A percentile compares a stretch with the other conserved stretches of the same genome.
Conservation (phyloP, 176 grass and related monocot genomes). For the Musa troglodytarum region DNA sequence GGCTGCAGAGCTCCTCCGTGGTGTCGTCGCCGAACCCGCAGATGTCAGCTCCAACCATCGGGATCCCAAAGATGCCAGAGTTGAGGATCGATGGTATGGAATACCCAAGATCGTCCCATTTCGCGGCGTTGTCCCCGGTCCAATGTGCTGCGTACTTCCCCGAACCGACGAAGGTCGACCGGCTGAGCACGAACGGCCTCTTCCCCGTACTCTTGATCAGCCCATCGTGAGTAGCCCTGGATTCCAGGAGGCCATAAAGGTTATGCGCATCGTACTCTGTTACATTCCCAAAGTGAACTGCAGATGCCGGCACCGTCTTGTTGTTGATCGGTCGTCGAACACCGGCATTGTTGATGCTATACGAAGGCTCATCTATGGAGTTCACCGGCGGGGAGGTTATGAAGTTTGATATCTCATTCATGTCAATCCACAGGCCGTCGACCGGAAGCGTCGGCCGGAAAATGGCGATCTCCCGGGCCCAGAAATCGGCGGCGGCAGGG, state of each 20-base stretch:
- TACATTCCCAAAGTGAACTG: constrained; percentile 47
- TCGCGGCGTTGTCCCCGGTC: constrained; percentile 55
- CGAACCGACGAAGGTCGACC: constrained; percentile 73
- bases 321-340: constrained; percentile 37
- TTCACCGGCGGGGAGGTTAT: constrained; percentile 24
- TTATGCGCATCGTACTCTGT: constrained; percentile 74
- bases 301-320: constrained; percentile 50
- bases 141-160: constrained; percentile 66
- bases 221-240: constrained; percentile 44
- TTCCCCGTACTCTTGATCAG: constrained; percentile 44
- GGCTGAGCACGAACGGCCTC: constrained; percentile 58
- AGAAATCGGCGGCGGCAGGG: constrained; percentile 43
- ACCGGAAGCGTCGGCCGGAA: constrained; percentile 60
- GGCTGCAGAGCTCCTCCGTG: constrained; percentile 62
- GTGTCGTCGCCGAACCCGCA: constrained; percentile 60
- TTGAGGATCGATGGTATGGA: constrained; percentile 69
- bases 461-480: constrained; percentile 46
- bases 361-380: constrained; percentile 56
- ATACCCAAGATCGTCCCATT: constrained; percentile 50
- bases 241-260: constrained; percentile 54
- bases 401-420: constrained; percentile 88
- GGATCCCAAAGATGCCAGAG: constrained; percentile 74
- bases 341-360: constrained; percentile 65
- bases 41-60: constrained; percentile 78
- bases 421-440: constrained; percentile 84